Base-by-base conservation (phyloP, 768 basidiomycete species). In the Scleroderma bovista region DNA sequence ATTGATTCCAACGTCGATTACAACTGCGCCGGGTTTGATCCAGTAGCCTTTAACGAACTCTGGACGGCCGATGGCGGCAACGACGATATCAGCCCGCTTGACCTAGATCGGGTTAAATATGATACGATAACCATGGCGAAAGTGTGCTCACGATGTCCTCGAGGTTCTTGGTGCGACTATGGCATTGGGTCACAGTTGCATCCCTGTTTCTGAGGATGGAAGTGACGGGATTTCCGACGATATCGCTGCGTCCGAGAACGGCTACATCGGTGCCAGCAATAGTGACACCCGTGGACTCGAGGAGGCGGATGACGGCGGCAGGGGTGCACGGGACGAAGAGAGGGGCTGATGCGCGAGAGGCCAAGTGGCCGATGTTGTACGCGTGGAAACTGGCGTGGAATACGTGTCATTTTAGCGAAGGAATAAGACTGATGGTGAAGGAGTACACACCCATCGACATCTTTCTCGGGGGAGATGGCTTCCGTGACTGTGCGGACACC, bases 1-100 rank as follows among this genome's bases (percentile, higher is more conserved):
- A 71, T 98, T 99, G 61, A 94, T 98, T 43, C 96, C 96, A 48
- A 99, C 96, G 61, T 99, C 96, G 56, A 99, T 93, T 46, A 99
- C 91, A 44, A 95, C 82, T 23, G 88, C 92, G 31, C 94, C 96
- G 3, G 86, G 85, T 70, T 98, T 98, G 53, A 99, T 70, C 96
- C 96, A 98, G 7, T 84, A 81, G 19, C 93, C 95, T 63, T 93
- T 84, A 57, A 98, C 82, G 50, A 86, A 90, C 62, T 93, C 84
- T 20, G 96, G 70, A 69, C 88, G 84, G 34, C 96, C 96, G 53
- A 98, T 95, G n/a, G 96, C 96, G 48, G 91, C 83, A n/a, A 99
- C 84, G 22, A 99, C 69, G 55, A 98, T 86, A 64, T 99, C 96
- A 26, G 95, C 93, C 51, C 72, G 75, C 68, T 80, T 85, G 53